These are phyloP conservation scores for Mortierella claussenii DNA, from an alignment of 192 early-diverging fungal genomes.

Conservation along the genomic window DNA sequence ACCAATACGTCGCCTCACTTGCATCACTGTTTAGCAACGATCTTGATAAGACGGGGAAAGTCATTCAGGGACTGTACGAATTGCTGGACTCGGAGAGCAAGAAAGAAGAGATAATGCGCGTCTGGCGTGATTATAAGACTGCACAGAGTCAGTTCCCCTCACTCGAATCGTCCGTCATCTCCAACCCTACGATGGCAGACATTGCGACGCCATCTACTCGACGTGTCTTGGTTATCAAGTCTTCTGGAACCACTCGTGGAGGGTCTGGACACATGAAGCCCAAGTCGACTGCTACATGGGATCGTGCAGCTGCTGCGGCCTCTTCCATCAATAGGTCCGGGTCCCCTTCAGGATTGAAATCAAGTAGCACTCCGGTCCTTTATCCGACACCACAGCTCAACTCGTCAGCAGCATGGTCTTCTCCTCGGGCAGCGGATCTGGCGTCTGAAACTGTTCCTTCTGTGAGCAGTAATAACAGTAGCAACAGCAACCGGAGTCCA, in stretches of 20 bases:
- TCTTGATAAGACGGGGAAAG: constrained; percentile 55
- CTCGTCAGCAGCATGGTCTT: constrained; percentile 32
- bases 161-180: constrained; percentile 21
- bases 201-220: constrained; percentile 57
- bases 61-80: constrained; percentile 62
- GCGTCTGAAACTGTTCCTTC: neutral
- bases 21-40: constrained; percentile 50
- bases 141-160: constrained; percentile 53
- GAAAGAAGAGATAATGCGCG: constrained; percentile 67
- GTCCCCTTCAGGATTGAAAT: constrained; percentile 27
- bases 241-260: constrained; percentile 63
- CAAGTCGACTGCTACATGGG: constrained; percentile 58
- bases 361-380: constrained; percentile 25
- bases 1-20: constrained; percentile 56
- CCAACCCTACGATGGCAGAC: constrained; percentile 37
- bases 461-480: neutral
- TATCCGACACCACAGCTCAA: constrained; percentile 50
- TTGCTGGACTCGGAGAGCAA: constrained; percentile 63
- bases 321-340: constrained; percentile 32
- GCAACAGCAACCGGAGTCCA: constrained; percentile 1
- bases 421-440: neutral
- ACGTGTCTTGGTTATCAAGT: constrained; percentile 80
- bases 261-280: constrained; percentile 51
- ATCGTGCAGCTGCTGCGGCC: constrained; percentile 58
- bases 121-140: constrained; percentile 75